Conservation (phyloP, 2,329 filamentous ascomycete genomes). For the Cryphonectria nitschkei region DNA sequence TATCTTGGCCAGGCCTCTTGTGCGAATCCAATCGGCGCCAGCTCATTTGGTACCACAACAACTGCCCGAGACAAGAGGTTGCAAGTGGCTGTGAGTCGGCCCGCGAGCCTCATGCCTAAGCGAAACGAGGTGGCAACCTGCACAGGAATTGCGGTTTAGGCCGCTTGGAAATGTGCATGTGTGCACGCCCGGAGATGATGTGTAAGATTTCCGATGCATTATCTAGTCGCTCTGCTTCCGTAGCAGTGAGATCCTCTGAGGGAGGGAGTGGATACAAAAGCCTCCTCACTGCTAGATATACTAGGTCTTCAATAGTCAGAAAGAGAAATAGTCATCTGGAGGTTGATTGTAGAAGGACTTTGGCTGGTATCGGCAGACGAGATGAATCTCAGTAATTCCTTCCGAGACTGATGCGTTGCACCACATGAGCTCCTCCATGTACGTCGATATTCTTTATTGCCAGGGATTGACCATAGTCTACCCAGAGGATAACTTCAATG, state of each 20-base stretch:
- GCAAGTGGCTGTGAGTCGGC: slow-evolving; percentile 1
- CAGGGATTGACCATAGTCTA: not conserved
- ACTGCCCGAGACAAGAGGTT: not conserved
- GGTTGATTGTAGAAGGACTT: not conserved
- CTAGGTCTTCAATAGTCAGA: too few relatives aligned
- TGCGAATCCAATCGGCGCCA: slow-evolving; percentile 1
- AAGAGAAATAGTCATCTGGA: too few relatives aligned
- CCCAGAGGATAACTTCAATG: too few relatives aligned
- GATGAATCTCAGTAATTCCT: too few relatives aligned
- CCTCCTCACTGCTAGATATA: too few relatives aligned
- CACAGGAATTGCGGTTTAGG: not conserved
- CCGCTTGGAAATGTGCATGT: not conserved
- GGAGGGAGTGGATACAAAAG: too few relatives aligned
- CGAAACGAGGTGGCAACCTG: not conserved
- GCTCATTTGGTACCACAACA: not conserved
- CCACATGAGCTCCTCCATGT: too few relatives aligned
- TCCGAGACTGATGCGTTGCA: too few relatives aligned
- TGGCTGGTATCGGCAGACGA: not conserved
- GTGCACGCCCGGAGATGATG: too few relatives aligned
- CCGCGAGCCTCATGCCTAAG: not conserved
- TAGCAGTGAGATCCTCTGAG: too few relatives aligned
- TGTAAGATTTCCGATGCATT: too few relatives aligned
- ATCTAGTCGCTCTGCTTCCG: too few relatives aligned
- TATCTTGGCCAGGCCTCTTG: not conserved
- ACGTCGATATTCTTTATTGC: not conserved